Evolutionary conservation across 1,284 basidiomycete genomes (phyloP), one percentile per base, ranked within the genome.

Genomic region (Flammula alnicola): DNA sequence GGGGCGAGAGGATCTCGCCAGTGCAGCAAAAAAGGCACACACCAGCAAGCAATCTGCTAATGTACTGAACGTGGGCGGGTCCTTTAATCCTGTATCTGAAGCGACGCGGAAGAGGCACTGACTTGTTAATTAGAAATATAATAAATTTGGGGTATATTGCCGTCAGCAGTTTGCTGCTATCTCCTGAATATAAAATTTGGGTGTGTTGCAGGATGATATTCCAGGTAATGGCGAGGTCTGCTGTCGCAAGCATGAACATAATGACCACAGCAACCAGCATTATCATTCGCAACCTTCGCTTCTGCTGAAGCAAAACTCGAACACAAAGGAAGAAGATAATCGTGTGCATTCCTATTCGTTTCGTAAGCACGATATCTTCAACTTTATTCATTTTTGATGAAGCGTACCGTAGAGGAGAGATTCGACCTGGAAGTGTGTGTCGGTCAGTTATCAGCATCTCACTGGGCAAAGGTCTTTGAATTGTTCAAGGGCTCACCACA

Each of bases 61-160:
- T 1, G 56, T 33, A 30, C 61, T 61, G 22, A 9, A 4, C 5
- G 12, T n/a, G 6, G 1, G 25, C 52, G 3, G 50, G 47, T 5
- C 16, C 25, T 17, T 23, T 27, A 8, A 26, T 3, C 22, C 17
- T n/a, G n/a, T n/a, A n/a, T n/a, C 20, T 7, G 19, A 23, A 30
- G 3, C 17, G 22, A 11, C 11, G 9, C n/a, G 10, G 9, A 4
- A 4, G 11, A 23, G 10, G 9, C 11, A 52, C 60, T 49, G 33
- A 62, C 62, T 56, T 61, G 32, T 61, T 62, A 6, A 59, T 44
- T n/a, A 62, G 10, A 32, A 56, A 49, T 9, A 63, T 36, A 22
- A 59, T 31, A 40, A 63, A 58, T 30, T 63, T 63, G 1, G 62
- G 60, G 25, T 56, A 59, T 26, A 60, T 32, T 5, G 52, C 46